Base-by-base conservation (phyloP, 192 early-diverging fungal genomes). In the Geranomyces michiganensis region DNA sequence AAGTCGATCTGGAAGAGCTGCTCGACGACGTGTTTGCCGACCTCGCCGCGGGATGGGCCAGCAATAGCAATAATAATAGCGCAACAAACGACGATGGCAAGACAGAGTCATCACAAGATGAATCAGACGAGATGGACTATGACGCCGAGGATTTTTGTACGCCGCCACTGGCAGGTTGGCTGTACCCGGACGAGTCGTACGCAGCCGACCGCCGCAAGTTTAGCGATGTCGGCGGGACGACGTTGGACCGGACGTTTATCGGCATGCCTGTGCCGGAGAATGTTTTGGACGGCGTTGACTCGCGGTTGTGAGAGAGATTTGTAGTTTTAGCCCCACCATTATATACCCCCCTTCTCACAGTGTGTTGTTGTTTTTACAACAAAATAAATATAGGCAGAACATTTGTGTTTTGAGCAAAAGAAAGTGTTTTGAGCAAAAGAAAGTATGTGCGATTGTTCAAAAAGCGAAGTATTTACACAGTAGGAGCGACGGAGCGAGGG, bases 1-100 rank as follows among this genome's bases (percentile, higher is more conserved):
- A 64, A 0, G 19, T 19, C 12, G 64, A 65, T 0, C 33, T 65
- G 14, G 64, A 65, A 15, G 5, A 51, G 8, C 21, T 65, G 2
- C 64, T 65, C 22, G 64, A 65, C 30, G 64, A 65, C 17, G 64
- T 43, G 24, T 65, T 65, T 43, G 64, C 64, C 7, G 64, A 65
- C 5, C 64, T 65, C 0, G 41, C 0, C 0, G 29, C 33, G 27
- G n/a, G n/a, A n/a, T n/a, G n/a, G n/a, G n/a, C n/a, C n/a, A n/a
- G n/a, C n/a, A n/a, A n/a, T n/a, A n/a, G n/a, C n/a, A n/a, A n/a
- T n/a, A n/a, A n/a, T 41, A 7, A 10, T 41, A 2, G 3, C 26
- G 51, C 21, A 53, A 3, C 51, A 17, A 24, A 17, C 21, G 15
- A 24, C 6, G 17, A 53, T 17, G 26, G 17, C 4, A n/a, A 17